phyloP scores from a whole-genome alignment of 257 asterid species.

The Haberlea rhodopensis region DNA sequence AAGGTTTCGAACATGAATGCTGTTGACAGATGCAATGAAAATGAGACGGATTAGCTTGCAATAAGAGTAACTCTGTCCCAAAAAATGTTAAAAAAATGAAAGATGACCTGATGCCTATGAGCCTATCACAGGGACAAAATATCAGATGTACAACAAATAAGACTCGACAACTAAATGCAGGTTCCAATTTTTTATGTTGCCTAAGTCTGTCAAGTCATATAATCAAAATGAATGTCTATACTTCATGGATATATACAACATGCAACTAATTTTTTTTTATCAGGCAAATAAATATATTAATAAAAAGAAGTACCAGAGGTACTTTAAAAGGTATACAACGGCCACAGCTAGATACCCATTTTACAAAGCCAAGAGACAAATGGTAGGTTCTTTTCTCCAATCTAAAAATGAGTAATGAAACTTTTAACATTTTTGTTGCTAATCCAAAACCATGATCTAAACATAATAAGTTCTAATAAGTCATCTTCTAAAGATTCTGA shows the following conservation, averaged over 20 bases:
- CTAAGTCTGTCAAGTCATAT: background rate
- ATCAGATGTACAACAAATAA: background rate
- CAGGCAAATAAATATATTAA: too few relatives aligned
- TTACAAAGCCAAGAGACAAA: too few relatives aligned
- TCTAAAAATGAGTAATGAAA: too few relatives aligned
- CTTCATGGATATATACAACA: background rate
- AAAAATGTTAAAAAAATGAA: background rate
- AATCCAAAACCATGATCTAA: too few relatives aligned
- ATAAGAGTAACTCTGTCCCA: background rate
- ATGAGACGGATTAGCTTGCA: slow-evolving; percentile 3
- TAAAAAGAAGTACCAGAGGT: too few relatives aligned
- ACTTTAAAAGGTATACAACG: background rate
- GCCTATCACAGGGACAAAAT: slow-evolving; percentile 11
- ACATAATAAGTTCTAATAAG: too few relatives aligned
- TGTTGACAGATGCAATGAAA: slow-evolving; percentile 10
- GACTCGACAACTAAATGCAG: slow-evolving; percentile 3
- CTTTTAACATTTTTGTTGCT: too few relatives aligned
- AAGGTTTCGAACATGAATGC: slow-evolving; percentile 10
- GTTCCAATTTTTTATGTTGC: background rate
- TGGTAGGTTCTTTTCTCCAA: too few relatives aligned
- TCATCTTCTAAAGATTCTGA: too few relatives aligned
- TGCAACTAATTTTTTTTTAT: too few relatives aligned
- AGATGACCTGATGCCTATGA: background rate
- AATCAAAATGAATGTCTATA: background rate
- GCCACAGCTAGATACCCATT: too few relatives aligned